These are phyloP conservation scores for Chrysoporthe puriensis DNA, from an alignment of 2,329 filamentous ascomycete genomes.

Conservation along the genomic window DNA sequence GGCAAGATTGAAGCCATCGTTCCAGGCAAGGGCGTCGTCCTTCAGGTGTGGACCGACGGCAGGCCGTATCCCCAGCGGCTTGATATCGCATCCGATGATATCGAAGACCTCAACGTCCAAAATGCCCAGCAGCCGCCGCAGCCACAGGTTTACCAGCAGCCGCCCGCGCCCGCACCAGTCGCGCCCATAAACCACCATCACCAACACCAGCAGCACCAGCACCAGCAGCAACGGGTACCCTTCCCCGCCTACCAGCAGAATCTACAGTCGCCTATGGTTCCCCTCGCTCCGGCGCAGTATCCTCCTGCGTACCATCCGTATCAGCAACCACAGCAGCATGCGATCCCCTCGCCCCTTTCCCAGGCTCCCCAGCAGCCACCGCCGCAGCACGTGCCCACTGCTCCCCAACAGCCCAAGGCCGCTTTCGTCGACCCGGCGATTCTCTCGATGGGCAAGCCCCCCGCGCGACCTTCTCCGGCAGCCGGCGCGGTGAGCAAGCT, in stretches of 20 bases:
- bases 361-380: background rate
- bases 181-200: conserved; percentile 8
- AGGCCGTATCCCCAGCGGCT: conserved; percentile 18
- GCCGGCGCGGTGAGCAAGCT: conserved; percentile 10
- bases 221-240: conserved; percentile 19
- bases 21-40: conserved; percentile 24
- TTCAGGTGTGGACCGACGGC: conserved; percentile 25
- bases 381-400: conserved; percentile 32
- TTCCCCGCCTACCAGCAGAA: conserved; percentile 17
- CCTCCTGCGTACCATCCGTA: conserved; percentile 4
- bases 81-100: conserved; percentile 24
- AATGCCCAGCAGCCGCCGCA: background rate
- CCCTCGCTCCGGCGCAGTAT: conserved; percentile 4
- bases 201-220: conserved; percentile 7
- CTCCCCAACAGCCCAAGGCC: conserved; percentile 38
- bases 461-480: conserved; percentile 35
- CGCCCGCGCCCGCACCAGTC: conserved; percentile 13
- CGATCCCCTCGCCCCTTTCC: conserved; percentile 4
- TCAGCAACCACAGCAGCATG: conserved; percentile 11
- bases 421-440: conserved; percentile 83
- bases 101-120: conserved; percentile 26
- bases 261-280: conserved; percentile 12
- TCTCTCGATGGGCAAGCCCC: conserved; percentile 63
- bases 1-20: conserved; percentile 27
- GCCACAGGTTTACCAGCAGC: conserved; percentile 18